A percentile compares a stretch with the other conserved stretches of the same genome.
These are phyloP conservation scores for Xylogone sp. DNA, from an alignment of 2,329 filamentous ascomycete species.

Conservation along the genomic window DNA sequence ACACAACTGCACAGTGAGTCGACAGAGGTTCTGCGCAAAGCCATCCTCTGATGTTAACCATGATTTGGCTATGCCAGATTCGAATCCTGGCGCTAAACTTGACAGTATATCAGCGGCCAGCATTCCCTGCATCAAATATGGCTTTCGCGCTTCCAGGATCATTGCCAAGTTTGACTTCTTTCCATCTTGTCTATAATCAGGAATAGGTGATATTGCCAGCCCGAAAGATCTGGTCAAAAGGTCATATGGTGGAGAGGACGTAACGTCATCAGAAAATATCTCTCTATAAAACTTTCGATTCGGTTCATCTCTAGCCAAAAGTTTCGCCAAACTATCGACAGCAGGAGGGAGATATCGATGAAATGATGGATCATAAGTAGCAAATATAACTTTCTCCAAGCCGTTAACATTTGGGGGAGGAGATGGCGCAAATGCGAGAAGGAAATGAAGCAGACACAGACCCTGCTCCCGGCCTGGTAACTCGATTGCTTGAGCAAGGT, in stretches of 20 bases:
- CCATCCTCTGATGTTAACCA: slow-evolving; percentile 85
- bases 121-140: slow-evolving; percentile 87
- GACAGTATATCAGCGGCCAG: slow-evolving; percentile 86
- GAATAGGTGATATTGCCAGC: slow-evolving; percentile 79
- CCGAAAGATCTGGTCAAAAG: slow-evolving; percentile 84
- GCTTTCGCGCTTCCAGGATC: slow-evolving; percentile 78
- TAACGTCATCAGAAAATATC: slow-evolving; percentile 72
- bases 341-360: slow-evolving; percentile 89
- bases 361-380: slow-evolving; percentile 72
- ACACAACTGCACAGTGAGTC: slow-evolving; percentile 70
- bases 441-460: slow-evolving; percentile 78
- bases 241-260: slow-evolving; percentile 64
- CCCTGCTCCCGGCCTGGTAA: slow-evolving; percentile 86
- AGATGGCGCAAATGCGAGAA: slow-evolving; percentile 83
- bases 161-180: slow-evolving; percentile 58
- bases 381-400: slow-evolving; percentile 64
- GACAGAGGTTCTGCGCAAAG: slow-evolving; percentile 75
- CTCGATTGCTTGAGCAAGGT: slow-evolving; percentile 76
- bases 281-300: slow-evolving; percentile 81
- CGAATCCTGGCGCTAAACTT: slow-evolving; percentile 67
- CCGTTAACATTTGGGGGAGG: slow-evolving; percentile 60
- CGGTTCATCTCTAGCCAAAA: slow-evolving; percentile 88
- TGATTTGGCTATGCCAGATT: slow-evolving; percentile 65
- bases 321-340: slow-evolving; percentile 84
- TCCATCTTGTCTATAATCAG: slow-evolving; percentile 55